phyloP scores from a whole-genome alignment of 1,284 basidiomycete species.

The Irpex lacteus region DNA sequence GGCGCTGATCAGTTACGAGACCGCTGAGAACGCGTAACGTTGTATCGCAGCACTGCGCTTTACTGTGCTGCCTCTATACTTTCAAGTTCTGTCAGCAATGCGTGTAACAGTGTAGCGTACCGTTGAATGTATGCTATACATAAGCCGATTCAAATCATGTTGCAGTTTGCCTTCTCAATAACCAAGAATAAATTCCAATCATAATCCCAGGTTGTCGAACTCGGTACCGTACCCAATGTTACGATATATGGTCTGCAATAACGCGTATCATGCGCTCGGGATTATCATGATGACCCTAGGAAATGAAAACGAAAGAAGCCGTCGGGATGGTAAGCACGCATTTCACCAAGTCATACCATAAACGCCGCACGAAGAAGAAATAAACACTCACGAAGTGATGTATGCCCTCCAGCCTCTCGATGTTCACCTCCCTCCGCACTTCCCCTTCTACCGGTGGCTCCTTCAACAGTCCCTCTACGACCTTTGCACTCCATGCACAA shows the following conservation, averaged over 20 bases:
- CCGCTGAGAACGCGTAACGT: too few species aligned
- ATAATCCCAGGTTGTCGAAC: neutral
- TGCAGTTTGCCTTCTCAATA: too few species aligned
- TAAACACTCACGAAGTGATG: conserved; percentile 3
- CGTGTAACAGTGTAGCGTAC: too few species aligned
- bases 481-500: neutral
- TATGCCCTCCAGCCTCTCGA: neutral
- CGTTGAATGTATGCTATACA: too few species aligned
- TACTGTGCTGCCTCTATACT: too few species aligned
- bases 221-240: neutral
- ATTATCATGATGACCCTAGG: conserved; percentile 4
- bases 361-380: neutral
- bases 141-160: too few species aligned
- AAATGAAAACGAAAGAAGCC: neutral
- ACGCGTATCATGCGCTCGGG: conserved; percentile 7
- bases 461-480: neutral
- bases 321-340: too few species aligned
- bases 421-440: neutral
- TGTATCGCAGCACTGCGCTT: too few species aligned
- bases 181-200: neutral
- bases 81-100: too few species aligned
- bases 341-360: neutral
- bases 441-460: neutral
- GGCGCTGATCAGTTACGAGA: neutral
- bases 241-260: conserved; percentile 1